Evolutionary conservation across 345 rosid species (phyloP), one percentile per base, ranked within the genome.

Genomic region (Acer campestre): DNA sequence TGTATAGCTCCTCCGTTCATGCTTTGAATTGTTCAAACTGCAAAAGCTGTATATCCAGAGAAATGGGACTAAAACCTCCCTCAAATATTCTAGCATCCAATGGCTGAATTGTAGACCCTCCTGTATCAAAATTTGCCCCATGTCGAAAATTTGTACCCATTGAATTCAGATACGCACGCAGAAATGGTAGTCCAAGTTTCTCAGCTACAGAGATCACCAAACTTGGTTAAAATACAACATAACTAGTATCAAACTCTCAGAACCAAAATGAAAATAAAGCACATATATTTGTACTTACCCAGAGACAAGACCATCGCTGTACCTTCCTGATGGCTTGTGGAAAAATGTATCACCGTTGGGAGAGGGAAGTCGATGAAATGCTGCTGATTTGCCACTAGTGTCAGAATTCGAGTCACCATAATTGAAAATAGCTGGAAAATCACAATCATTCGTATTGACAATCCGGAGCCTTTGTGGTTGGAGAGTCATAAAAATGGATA

Each of bases 121-220:
- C 88, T 0, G 84, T 83, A 3, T 85, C 88, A 76, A 83, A 87
- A 61, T 81, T 87, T 18, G 88, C 83, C 14, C 88, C 90, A 63
- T 81, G 85, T 25, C 76, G 77, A 68, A 85, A 87, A 63, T 76
- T 87, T 75, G 83, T 51, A 49, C 83, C 85, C 10, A 85, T 29
- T 0, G 90, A 83, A 27, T 85, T 82, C 59, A 87, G 72, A 70
- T 81, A 87, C 13, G 87, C 86, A 79, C 84, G 76, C 74, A 87
- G 71, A 59, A 78, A 80, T 0, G 88, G 88, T n/a, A 83, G 68
- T 55, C 79, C 79, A 59, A 87, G n/a, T 31, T 64, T 67, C 68
- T 85, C 79, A 23, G 84, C 90, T 87, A 78, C 75, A 77, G 16
- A 68, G 17, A 16, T 61, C 7, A 55, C 42, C n/a, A 13, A 68